phyloP scores from a whole-genome alignment of 2,329 filamentous ascomycete species.

The Cercospora sesami region DNA sequence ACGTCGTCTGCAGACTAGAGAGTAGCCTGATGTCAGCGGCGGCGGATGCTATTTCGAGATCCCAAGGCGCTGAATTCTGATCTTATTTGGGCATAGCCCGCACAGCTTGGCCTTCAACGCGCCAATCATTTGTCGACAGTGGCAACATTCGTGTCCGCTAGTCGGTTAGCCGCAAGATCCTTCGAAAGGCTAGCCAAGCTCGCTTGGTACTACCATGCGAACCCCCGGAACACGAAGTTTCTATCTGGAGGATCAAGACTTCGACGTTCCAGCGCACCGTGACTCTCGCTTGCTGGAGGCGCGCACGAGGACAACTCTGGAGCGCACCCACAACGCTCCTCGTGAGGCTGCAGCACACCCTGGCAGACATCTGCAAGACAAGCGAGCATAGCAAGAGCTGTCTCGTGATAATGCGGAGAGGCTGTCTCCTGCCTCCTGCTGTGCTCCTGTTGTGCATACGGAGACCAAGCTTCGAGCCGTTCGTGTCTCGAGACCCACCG shows the following conservation, averaged over 20 bases:
- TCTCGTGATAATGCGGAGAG: background rate
- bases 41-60: conserved; percentile 7
- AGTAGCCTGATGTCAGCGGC: conserved; percentile 9
- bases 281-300: background rate
- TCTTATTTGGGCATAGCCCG: background rate
- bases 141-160: conserved; percentile 6
- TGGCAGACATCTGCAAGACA: background rate
- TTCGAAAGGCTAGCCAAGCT: background rate
- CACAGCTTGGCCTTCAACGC: background rate
- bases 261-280: background rate
- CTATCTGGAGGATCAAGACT: background rate
- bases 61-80: background rate
- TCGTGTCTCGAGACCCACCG: background rate
- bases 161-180: background rate
- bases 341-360: background rate
- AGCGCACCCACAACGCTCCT: background rate
- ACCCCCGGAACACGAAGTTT: background rate
- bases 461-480: background rate
- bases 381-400: background rate
- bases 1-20: conserved; percentile 3
- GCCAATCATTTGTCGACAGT: conserved; percentile 3
- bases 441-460: background rate
- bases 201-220: background rate
- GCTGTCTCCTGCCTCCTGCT: background rate
- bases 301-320: background rate